A percentile compares a stretch with the other conserved stretches of the same genome.
Evolutionary conservation across 495 filamentous ascomycete genomes (phyloP).

Genomic region (Xylaria cubensis): DNA sequence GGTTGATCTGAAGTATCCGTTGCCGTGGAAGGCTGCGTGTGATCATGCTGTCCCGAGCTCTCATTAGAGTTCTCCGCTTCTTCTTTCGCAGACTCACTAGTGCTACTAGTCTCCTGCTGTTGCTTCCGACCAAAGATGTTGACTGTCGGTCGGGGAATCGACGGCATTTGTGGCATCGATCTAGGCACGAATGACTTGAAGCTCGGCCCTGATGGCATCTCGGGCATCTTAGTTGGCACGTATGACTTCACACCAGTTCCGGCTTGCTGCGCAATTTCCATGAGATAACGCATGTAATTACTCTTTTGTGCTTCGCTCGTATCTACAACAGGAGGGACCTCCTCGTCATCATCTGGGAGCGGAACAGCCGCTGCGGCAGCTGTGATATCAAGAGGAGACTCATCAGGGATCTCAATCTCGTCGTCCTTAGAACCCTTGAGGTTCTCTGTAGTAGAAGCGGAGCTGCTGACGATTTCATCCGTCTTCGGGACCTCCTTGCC

Average conservation of each 20-base stretch:
- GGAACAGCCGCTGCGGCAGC: slow-evolving; percentile 53
- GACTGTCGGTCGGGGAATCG: slow-evolving; percentile 35
- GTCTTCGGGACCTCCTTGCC: slow-evolving; percentile 43
- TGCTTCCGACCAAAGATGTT: slow-evolving; percentile 35
- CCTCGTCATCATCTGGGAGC: slow-evolving; percentile 45
- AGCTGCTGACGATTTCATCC: slow-evolving; percentile 26
- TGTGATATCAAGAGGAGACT: slow-evolving; percentile 56
- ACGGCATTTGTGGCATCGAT: slow-evolving; percentile 39
- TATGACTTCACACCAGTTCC: slow-evolving; percentile 48
- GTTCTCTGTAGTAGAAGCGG: slow-evolving; percentile 23
- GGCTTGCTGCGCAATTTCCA: slow-evolving; percentile 52
- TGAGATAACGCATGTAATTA: slow-evolving; percentile 55
- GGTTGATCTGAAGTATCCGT: not conserved
- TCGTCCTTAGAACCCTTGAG: slow-evolving; percentile 28
- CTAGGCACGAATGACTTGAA: slow-evolving; percentile 40
- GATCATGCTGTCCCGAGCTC: not conserved
- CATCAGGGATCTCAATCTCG: slow-evolving; percentile 40
- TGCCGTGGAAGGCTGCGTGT: not conserved
- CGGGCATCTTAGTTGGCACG: slow-evolving; percentile 51
- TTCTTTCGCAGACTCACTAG: not conserved
- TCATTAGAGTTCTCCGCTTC: not conserved
- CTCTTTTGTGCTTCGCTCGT: slow-evolving; percentile 37
- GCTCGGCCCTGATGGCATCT: slow-evolving; percentile 42
- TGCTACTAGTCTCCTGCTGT: not conserved
- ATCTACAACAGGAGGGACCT: slow-evolving; percentile 21